Percentiles rank a stretch among this genome's conserved stretches.
phyloP scores from a whole-genome alignment of 164 flowering plant genomes.

The Platanus orientalis region DNA sequence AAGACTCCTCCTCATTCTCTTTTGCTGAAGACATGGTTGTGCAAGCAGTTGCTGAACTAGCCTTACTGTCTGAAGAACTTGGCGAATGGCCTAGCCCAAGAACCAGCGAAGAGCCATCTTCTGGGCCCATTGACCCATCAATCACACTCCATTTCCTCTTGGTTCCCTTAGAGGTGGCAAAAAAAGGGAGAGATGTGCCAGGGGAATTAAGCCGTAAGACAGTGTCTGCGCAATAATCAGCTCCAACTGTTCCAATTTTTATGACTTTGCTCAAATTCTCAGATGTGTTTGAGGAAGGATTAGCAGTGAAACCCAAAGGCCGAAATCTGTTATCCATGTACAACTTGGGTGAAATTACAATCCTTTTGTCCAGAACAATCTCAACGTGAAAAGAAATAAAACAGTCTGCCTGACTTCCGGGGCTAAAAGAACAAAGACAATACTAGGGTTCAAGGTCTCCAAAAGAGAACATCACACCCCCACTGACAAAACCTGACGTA shows the following conservation, averaged over 20 bases:
- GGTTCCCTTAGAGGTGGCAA: slow-evolving; percentile 45
- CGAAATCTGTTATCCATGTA: slow-evolving; percentile 54
- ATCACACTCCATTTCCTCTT: slow-evolving; percentile 68
- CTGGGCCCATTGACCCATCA: slow-evolving; percentile 36
- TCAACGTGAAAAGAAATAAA: slow-evolving; percentile 21
- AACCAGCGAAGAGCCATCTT: slow-evolving; percentile 46
- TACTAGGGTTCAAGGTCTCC: slow-evolving; percentile 38
- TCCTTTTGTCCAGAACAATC: slow-evolving; percentile 23
- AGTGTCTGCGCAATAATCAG: slow-evolving; percentile 43
- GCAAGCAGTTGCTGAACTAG: slow-evolving; percentile 78
- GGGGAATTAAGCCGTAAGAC: slow-evolving; percentile 54
- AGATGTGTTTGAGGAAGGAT: slow-evolving; percentile 45
- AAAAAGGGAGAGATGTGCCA: slow-evolving; percentile 27
- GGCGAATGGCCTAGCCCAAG: slow-evolving; percentile 67
- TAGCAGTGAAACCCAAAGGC: slow-evolving; percentile 40
- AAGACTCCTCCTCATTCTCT: slow-evolving; percentile 80
- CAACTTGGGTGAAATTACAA: slow-evolving; percentile 13
- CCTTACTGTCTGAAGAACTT: slow-evolving; percentile 92
- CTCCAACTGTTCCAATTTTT: slow-evolving; percentile 34
- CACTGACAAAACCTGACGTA: slow-evolving; percentile 98
- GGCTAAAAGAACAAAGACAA: slow-evolving; percentile 22
- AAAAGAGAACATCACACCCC: slow-evolving; percentile 52
- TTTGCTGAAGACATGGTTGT: slow-evolving; percentile 72
- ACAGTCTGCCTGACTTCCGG: slow-evolving; percentile 65
- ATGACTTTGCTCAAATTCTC: slow-evolving; percentile 37